These are phyloP conservation scores for Naematelia encephala DNA, from an alignment of 768 basidiomycete genomes.

Conservation along the genomic window DNA sequence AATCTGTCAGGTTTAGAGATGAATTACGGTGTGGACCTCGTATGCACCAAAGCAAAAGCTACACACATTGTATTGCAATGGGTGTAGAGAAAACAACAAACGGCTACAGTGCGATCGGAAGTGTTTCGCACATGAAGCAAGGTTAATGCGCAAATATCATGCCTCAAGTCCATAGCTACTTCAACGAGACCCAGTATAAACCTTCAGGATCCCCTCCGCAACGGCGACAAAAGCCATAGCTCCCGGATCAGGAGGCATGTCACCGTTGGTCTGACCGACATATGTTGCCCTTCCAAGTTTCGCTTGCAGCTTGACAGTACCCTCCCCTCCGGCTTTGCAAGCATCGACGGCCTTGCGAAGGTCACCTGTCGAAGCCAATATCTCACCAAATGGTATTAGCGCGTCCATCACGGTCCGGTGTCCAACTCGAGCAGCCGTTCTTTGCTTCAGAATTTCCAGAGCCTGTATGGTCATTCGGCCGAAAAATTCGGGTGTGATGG, in stretches of 20 bases:
- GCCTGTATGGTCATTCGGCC: constrained; percentile 15
- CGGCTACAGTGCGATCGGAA: no score
- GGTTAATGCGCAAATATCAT: no score
- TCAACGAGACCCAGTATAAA: neutral
- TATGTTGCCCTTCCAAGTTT: constrained; percentile 38
- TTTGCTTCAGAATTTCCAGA: constrained; percentile 28
- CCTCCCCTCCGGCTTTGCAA: constrained; percentile 26
- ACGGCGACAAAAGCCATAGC: constrained; percentile 36
- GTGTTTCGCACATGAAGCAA: no score
- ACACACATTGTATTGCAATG: no score
- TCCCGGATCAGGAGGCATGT: constrained; percentile 36
- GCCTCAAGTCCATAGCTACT: no score
- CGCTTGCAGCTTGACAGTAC: constrained; percentile 22
- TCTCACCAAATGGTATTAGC: constrained; percentile 36
- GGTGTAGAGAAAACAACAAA: no score
- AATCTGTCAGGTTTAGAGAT: no score
- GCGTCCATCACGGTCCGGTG: constrained; percentile 42
- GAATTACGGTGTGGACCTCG: no score
- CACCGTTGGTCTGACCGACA: constrained; percentile 17
- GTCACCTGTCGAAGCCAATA: constrained; percentile 18
- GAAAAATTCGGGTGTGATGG: constrained; percentile 16
- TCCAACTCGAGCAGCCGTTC: constrained; percentile 31
- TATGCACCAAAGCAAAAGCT: no score
- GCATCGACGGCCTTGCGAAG: constrained; percentile 22
- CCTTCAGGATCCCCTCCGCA: constrained; percentile 28